Conservation (phyloP, 164 flowering plant genomes). For the Annona cherimola region DNA sequence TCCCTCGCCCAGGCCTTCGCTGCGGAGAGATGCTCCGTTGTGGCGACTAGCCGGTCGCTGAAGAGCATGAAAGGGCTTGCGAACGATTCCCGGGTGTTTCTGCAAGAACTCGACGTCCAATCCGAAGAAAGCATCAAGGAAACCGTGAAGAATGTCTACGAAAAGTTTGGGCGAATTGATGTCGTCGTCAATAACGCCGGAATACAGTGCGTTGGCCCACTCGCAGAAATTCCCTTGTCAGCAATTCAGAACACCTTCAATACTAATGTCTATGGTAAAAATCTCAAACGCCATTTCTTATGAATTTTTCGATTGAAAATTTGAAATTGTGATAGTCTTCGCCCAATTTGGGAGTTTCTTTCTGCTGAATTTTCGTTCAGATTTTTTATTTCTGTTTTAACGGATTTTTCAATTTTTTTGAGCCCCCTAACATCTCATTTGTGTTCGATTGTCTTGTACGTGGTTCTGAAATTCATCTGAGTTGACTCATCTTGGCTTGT, state of each 20-base stretch:
- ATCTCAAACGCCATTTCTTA: neutral
- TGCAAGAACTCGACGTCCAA: constrained; percentile 64
- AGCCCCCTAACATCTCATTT: neutral
- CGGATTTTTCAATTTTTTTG: neutral
- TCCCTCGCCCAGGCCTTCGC: constrained; percentile 75
- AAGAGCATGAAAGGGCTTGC: constrained; percentile 52
- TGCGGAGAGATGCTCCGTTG: constrained; percentile 53
- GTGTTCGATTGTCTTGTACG: neutral
- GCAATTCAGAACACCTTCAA: constrained; percentile 50
- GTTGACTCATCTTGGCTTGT: neutral
- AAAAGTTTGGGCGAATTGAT: constrained; percentile 66
- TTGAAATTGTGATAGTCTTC: neutral
- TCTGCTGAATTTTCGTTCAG: neutral
- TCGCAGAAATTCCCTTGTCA: constrained; percentile 78
- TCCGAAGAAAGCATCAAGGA: constrained; percentile 61
- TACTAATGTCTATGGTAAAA: constrained; percentile 75
- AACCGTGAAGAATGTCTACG: constrained; percentile 36
- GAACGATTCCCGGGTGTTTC: constrained; percentile 41
- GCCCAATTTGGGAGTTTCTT: neutral
- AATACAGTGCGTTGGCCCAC: constrained; percentile 76
- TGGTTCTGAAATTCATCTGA: neutral
- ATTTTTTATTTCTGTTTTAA: too few species aligned
- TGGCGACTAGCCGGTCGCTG: constrained; percentile 64
- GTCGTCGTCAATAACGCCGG: constrained; percentile 93
- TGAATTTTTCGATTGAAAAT: neutral